Conservation (phyloP, 2,329 filamentous ascomycete genomes). For the Furcasterigmium sp. region DNA sequence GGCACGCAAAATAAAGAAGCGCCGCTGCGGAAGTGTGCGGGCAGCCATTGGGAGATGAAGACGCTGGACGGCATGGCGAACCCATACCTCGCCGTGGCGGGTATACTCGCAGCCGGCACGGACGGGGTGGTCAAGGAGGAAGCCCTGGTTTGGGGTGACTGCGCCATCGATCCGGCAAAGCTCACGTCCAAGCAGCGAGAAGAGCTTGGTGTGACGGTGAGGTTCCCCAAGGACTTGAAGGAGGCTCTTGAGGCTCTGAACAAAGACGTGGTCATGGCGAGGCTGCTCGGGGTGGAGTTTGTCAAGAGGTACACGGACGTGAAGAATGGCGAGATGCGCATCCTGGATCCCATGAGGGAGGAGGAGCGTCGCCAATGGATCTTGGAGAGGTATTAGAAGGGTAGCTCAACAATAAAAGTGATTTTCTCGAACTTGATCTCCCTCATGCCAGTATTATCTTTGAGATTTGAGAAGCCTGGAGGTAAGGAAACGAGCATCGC, state of each 20-base stretch:
- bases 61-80: constrained; percentile 77
- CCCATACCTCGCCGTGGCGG: constrained; percentile 64
- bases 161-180: constrained; percentile 45
- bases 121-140: constrained; percentile 40
- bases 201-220: constrained; percentile 45
- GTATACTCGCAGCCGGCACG: constrained; percentile 54
- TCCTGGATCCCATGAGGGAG: too few species aligned
- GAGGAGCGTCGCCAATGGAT: too few species aligned
- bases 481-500: too few species aligned
- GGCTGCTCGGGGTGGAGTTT: constrained; percentile 42
- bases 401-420: too few species aligned
- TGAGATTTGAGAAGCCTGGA: too few species aligned
- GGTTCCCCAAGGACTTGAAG: constrained; percentile 48
- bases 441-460: too few species aligned
- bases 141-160: constrained; percentile 46
- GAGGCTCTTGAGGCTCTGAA: constrained; percentile 50
- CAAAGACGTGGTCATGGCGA: constrained; percentile 38
- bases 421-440: too few species aligned
- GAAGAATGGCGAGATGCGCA: constrained; percentile 58
- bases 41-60: constrained; percentile 73
- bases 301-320: constrained; percentile 52
- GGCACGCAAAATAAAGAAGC: constrained; percentile 76
- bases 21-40: constrained; percentile 62
- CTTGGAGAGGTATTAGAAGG: too few species aligned
- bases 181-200: constrained; percentile 40